Evolutionary conservation across 768 basidiomycete species (phyloP).

Genomic region (Lentinula lateritia): DNA sequence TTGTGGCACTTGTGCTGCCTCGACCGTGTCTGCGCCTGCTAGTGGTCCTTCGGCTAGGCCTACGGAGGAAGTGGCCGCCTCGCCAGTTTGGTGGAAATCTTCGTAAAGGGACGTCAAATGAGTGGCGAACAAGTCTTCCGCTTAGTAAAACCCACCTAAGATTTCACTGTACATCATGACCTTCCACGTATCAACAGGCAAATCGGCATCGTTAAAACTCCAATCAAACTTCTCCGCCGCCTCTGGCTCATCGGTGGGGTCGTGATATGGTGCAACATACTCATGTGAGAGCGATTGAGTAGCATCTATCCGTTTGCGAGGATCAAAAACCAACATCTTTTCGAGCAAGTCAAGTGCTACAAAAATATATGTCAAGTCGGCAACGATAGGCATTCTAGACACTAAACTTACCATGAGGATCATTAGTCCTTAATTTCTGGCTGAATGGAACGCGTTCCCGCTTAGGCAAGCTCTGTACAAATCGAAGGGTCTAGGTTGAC

Average conservation of each 20-base stretch:
- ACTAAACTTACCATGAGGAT: slow-evolving; percentile 66
- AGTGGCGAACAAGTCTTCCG: background rate
- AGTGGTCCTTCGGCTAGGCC: slow-evolving; percentile 65
- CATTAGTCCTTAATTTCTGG: slow-evolving; percentile 85
- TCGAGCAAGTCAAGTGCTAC: slow-evolving; percentile 92
- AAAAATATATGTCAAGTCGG: slow-evolving; percentile 1
- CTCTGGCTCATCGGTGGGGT: slow-evolving; percentile 95
- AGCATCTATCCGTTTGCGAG: slow-evolving; percentile 93
- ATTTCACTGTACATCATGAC: slow-evolving; percentile 99
- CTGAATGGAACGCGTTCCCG: slow-evolving; percentile 92
- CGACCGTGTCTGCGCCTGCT: slow-evolving; percentile 49
- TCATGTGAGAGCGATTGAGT: slow-evolving; percentile 85
- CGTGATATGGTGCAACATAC: slow-evolving; percentile 96
- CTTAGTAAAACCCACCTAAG: slow-evolving; percentile 57
- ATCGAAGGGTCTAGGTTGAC: slow-evolving; percentile 77
- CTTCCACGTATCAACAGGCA: slow-evolving; percentile 99
- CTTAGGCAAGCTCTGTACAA: slow-evolving; percentile 97
- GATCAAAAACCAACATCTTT: slow-evolving; percentile 99
- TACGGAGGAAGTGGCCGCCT: slow-evolving; percentile 36
- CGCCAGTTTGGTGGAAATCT: slow-evolving; percentile 83
- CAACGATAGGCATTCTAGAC: background rate
- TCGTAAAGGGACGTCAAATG: background rate
- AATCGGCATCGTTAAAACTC: slow-evolving; percentile 99
- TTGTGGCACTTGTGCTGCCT: slow-evolving; percentile 14
- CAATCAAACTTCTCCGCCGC: slow-evolving; percentile 96